Conservation (phyloP, 495 filamentous ascomycete species). For the Lasiosphaeria hispida region DNA sequence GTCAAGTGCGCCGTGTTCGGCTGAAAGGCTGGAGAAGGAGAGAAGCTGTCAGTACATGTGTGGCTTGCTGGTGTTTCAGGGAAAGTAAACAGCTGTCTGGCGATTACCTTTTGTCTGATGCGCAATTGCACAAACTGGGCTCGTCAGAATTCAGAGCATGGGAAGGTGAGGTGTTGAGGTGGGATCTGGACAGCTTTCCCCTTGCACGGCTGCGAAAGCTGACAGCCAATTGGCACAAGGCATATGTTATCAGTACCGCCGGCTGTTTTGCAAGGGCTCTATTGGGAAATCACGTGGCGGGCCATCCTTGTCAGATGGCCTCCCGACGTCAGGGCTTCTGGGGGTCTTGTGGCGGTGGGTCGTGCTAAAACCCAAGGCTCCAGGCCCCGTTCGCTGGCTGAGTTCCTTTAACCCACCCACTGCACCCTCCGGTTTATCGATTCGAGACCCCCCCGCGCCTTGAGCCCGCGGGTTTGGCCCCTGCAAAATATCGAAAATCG, state of each 20-base stretch:
- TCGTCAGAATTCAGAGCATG: slow-evolving; percentile 2
- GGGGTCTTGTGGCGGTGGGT: slow-evolving; percentile 12
- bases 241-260: slow-evolving; percentile 3
- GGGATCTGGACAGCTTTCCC: slow-evolving; percentile 30
- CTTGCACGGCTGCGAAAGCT: slow-evolving; percentile 4
- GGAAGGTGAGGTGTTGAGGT: not conserved
- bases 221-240: not conserved
- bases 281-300: slow-evolving; percentile 3
- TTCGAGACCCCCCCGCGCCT: slow-evolving; percentile 27
- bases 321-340: slow-evolving; percentile 26
- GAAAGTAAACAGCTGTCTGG: not conserved
- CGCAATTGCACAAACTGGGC: not conserved
- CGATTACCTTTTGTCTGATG: not conserved
- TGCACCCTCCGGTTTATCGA: slow-evolving; percentile 10
- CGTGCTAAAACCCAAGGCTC: slow-evolving; percentile 1
- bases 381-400: slow-evolving; percentile 4
- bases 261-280: not conserved
- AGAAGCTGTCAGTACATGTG: not conserved
- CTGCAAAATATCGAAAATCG: slow-evolving; percentile 13
- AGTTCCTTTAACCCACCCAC: slow-evolving; percentile 16
- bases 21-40: not conserved
- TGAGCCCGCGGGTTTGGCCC: slow-evolving; percentile 14
- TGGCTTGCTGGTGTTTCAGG: not conserved
- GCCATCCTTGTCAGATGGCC: not conserved
- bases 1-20: not conserved